Evolutionary conservation across 1,284 basidiomycete species (phyloP).

Genomic region (Omphalotus olearius): DNA sequence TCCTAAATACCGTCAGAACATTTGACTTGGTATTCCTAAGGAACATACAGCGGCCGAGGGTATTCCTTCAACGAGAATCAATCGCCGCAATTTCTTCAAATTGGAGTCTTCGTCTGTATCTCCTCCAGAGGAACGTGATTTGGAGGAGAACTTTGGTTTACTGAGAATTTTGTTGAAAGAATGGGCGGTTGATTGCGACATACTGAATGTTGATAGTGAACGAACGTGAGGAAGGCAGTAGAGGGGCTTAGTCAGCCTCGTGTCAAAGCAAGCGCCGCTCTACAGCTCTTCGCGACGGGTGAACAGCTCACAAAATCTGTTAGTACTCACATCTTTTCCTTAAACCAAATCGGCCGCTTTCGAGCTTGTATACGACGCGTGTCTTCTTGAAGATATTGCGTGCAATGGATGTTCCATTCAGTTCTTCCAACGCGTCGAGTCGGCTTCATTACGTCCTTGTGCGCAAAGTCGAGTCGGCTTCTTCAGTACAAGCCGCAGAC

Average conservation of each 20-base stretch:
- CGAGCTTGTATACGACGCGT: not conserved
- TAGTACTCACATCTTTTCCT: no score
- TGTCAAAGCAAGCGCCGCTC: no score
- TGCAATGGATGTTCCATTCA: constrained; percentile 67
- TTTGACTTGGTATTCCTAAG: constrained; percentile 8
- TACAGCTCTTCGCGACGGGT: no score
- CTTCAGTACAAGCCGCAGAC: constrained; percentile 52
- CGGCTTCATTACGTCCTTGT: constrained; percentile 70
- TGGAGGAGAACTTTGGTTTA: constrained; percentile 60
- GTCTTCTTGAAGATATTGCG: no score
- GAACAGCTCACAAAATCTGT: no score
- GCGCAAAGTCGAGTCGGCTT: constrained; percentile 59
- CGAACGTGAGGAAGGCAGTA: no score
- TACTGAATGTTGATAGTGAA: not conserved
- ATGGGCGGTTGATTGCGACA: constrained; percentile 43
- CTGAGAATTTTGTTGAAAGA: constrained; percentile 76
- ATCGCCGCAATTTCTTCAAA: constrained; percentile 68
- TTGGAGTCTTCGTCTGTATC: constrained; percentile 62
- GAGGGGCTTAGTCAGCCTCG: no score
- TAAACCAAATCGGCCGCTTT: not conserved
- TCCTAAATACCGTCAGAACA: constrained; percentile 42
- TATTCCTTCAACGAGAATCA: constrained; percentile 87
- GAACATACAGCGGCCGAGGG: constrained; percentile 58
- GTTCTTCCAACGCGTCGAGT: constrained; percentile 70
- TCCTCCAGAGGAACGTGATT: constrained; percentile 61